Evolutionary conservation across 1,284 basidiomycete species (phyloP).

Genomic region (Crepidotus sp.): DNA sequence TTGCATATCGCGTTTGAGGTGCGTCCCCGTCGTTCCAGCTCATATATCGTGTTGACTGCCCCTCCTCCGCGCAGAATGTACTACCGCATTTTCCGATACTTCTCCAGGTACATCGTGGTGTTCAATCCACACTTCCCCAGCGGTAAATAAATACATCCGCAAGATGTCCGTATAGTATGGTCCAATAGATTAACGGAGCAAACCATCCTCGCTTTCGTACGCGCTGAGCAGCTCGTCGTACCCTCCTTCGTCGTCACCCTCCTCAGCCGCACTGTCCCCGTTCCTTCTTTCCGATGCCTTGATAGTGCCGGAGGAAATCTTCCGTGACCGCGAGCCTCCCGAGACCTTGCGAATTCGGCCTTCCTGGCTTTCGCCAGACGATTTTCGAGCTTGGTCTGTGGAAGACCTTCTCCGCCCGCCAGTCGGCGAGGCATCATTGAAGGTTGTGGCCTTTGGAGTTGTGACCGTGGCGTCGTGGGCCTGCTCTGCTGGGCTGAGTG

Average conservation of each 20-base stretch:
- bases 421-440: slow-evolving; percentile 33
- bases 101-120: slow-evolving; percentile 45
- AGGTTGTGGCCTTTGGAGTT: slow-evolving; percentile 49
- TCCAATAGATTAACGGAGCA: slow-evolving; percentile 14
- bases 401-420: slow-evolving; percentile 28
- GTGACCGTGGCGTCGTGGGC: slow-evolving; percentile 36
- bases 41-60: slow-evolving; percentile 6
- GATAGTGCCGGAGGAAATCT: slow-evolving; percentile 35
- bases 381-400: slow-evolving; percentile 33
- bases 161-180: not conserved
- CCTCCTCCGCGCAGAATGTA: slow-evolving; percentile 37
- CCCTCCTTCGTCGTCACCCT: slow-evolving; percentile 47
- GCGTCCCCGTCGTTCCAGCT: slow-evolving; percentile 12
- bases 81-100: slow-evolving; percentile 58
- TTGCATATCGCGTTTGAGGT: slow-evolving; percentile 51
- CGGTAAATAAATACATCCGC: slow-evolving; percentile 3
- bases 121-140: slow-evolving; percentile 35
- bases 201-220: slow-evolving; percentile 62
- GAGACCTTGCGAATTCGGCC: slow-evolving; percentile 31
- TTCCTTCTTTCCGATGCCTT: slow-evolving; percentile 27
- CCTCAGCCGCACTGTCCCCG: slow-evolving; percentile 56
- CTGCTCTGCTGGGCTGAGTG: slow-evolving; percentile 39
- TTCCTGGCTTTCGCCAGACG: slow-evolving; percentile 34
- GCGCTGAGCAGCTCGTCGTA: slow-evolving; percentile 70
- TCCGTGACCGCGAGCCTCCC: slow-evolving; percentile 31